Evolutionary conservation across 306 rosid genomes (phyloP).

Genomic region (Cucurbita maxima): DNA sequence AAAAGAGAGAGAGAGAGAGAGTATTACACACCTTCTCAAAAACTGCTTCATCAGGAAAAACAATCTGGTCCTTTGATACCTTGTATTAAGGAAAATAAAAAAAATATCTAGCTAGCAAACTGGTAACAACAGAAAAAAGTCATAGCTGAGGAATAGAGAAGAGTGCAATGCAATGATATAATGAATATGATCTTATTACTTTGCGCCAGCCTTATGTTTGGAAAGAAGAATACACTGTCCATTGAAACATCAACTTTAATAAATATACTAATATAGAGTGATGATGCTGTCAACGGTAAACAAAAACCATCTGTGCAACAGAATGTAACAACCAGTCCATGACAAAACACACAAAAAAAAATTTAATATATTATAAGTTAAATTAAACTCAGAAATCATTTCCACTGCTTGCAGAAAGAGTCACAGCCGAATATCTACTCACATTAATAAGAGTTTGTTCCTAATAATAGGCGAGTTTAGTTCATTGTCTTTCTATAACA

Average conservation of each 20-base stretch:
- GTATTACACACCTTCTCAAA: constrained; percentile 60
- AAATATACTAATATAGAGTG: neutral
- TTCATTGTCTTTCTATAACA: neutral
- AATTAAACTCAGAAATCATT: neutral
- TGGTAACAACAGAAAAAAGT: neutral
- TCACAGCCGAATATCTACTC: neutral
- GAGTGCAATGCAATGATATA: neutral
- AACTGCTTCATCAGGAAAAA: constrained; percentile 84
- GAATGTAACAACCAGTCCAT: neutral
- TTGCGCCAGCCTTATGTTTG: neutral
- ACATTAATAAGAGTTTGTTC: neutral
- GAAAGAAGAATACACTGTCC: neutral
- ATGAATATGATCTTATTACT: neutral
- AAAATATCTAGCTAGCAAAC: neutral
- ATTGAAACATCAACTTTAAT: neutral
- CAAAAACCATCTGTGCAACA: neutral
- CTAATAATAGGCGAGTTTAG: neutral
- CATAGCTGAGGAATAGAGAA: neutral
- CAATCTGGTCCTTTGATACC: constrained; percentile 67
- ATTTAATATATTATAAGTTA: neutral
- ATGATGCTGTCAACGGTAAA: neutral
- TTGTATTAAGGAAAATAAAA: constrained; percentile 36
- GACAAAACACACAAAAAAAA: neutral
- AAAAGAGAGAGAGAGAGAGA: neutral
- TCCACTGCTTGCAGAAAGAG: neutral